Evolutionary conservation across 176 grass and related monocot genomes (phyloP), one percentile per base, ranked within the genome.

Genomic region (Luzula sylvatica): DNA sequence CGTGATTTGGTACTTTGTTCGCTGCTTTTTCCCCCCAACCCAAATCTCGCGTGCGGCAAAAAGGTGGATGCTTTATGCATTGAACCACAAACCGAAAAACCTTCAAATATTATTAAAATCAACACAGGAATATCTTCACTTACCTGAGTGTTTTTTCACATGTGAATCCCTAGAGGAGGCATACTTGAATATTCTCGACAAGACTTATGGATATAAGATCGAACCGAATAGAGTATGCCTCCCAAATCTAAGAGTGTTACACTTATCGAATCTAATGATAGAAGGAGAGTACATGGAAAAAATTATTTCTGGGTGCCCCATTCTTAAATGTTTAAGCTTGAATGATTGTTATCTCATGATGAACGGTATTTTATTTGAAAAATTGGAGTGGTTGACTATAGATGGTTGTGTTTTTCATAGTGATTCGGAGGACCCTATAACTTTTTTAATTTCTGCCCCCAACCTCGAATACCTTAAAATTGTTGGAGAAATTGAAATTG

Each of bases 91-190:
- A 11, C 17, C 56, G 23, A 19, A 8, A n/a, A 32, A 41, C 41
- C 19, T 59, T 15, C 20, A 30, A 19, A 2, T 56, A 3, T 3
- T 5, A 12, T 4, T 20, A 9, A 35, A 9, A 35, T 4, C 0
- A 35, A 7, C 30, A 35, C 30, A 35, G 14, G n/a, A 7, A 3
- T 7, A 19, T 16, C 12, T 1, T 55, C 16, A 7, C 1, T 12
- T 60, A 19, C 56, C 19, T 4, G 1, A 8, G 11, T 60, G 56
- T 20, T 20, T 57, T 11, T 43, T 15, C 38, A 23, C 56, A 14
- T 60, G 56, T n/a, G 23, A 32, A 43, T 60, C 56, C 7, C 23
- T 60, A 26, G 20, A 14, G 56, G 56, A 60, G 42, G 35, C 22
- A 3, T 11, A 60, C 56, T n/a, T 60, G 9, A 15, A 9, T 25